Conservation (phyloP, 805 yeast species). For the Cyberlindnera lachancei region DNA sequence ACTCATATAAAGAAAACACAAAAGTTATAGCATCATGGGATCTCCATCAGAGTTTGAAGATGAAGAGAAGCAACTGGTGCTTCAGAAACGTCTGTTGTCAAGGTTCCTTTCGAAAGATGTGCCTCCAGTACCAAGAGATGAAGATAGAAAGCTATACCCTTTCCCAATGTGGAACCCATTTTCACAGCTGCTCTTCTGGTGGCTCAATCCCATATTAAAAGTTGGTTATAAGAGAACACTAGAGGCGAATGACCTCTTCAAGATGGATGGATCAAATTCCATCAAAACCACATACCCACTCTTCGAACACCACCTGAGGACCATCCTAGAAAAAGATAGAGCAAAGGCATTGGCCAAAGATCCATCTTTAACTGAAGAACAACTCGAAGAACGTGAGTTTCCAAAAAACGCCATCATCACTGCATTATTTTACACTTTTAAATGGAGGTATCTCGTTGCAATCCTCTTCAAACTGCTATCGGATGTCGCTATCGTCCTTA, state of each 20-base stretch:
- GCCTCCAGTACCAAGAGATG: slow-evolving; percentile 46
- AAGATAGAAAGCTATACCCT: slow-evolving; percentile 43
- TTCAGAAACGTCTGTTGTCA: slow-evolving; percentile 30
- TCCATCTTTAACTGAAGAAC: slow-evolving; percentile 31
- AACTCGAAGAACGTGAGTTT: slow-evolving; percentile 35
- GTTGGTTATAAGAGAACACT: slow-evolving; percentile 70
- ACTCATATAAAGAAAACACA: too few species aligned
- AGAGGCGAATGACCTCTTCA: slow-evolving; percentile 52
- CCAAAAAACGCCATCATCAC: slow-evolving; percentile 30
- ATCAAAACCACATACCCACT: slow-evolving; percentile 33
- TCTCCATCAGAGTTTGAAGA: too few species aligned
- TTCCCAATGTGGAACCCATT: slow-evolving; percentile 30
- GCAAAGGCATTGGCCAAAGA: slow-evolving; percentile 23
- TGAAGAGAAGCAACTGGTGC: too few species aligned
- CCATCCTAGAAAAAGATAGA: slow-evolving; percentile 27
- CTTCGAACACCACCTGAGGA: slow-evolving; percentile 30
- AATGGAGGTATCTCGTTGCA: slow-evolving; percentile 34
- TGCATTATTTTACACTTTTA: slow-evolving; percentile 44
- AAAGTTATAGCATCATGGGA: too few species aligned
- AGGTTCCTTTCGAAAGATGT: slow-evolving; percentile 30
- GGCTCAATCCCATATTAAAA: slow-evolving; percentile 56
- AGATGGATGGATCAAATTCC: slow-evolving; percentile 26
- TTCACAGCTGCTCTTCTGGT: slow-evolving; percentile 48
- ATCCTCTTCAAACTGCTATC: slow-evolving; percentile 35
- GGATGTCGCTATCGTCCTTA: slow-evolving; percentile 41